Conservation (phyloP, 2,329 filamentous ascomycete species). For the Pseudogymnoascus sp. region DNA sequence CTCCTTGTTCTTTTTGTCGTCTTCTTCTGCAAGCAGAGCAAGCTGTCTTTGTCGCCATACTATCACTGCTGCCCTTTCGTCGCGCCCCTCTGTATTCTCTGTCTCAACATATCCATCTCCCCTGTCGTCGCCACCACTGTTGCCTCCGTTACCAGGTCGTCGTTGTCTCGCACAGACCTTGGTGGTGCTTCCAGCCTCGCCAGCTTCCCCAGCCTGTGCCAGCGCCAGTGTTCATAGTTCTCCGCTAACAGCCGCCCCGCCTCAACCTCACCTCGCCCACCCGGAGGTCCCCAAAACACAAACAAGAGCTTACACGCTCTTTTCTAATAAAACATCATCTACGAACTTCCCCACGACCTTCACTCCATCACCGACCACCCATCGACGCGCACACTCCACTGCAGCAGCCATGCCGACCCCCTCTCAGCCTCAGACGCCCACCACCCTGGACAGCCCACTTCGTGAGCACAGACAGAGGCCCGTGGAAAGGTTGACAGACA, state of each 20-base stretch:
- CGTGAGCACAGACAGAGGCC: constrained; percentile 25
- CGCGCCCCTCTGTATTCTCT: neutral
- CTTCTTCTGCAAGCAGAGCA: neutral
- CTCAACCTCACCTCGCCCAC: neutral
- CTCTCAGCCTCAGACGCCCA: constrained; percentile 26
- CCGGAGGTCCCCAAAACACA: neutral
- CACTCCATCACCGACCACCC: neutral
- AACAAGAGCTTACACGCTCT: constrained; percentile 1
- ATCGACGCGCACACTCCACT: neutral
- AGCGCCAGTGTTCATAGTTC: constrained; percentile 4
- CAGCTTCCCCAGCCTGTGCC: neutral
- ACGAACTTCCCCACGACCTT: constrained; percentile 3
- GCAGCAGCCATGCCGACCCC: constrained; percentile 23
- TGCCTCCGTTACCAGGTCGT: neutral
- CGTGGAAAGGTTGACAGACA: constrained; percentile 49
- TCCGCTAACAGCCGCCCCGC: constrained; percentile 3
- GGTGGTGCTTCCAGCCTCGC: neutral
- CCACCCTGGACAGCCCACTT: constrained; percentile 21
- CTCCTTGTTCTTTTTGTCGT: neutral
- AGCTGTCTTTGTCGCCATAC: neutral
- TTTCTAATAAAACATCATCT: constrained; percentile 4
- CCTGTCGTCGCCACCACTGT: neutral
- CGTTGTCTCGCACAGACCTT: constrained; percentile 4
- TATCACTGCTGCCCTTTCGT: neutral
- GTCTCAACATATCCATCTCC: neutral